A percentile compares a stretch with the other conserved stretches of the same genome.
These are phyloP conservation scores for Chrysosporium keratinophilum DNA, from an alignment of 2,329 filamentous ascomycete species.

Conservation along the genomic window DNA sequence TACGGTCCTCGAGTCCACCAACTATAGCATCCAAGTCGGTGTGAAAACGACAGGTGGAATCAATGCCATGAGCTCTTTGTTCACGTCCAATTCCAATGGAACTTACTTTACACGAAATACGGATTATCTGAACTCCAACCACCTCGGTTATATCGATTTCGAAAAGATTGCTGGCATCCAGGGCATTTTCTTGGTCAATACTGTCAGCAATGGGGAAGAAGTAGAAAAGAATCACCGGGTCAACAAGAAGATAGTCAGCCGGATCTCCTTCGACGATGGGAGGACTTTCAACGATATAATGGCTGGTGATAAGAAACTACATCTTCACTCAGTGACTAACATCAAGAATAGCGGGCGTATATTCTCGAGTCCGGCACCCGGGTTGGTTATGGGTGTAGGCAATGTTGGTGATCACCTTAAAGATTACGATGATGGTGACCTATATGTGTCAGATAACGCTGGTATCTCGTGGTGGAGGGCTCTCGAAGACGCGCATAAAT, in stretches of 20 bases:
- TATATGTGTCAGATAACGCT: conserved; percentile 85
- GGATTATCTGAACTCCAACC: conserved; percentile 81
- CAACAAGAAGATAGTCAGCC: conserved; percentile 60
- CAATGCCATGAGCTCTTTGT: conserved; percentile 68
- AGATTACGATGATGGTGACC: conserved; percentile 60
- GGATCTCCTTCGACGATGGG: conserved; percentile 93
- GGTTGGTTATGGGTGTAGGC: conserved; percentile 85
- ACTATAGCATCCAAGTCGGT: conserved; percentile 95
- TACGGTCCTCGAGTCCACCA: conserved; percentile 88
- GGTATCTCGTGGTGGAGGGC: conserved; percentile 70
- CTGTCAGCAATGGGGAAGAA: conserved; percentile 74
- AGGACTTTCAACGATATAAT: conserved; percentile 69
- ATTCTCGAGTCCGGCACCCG: conserved; percentile 88
- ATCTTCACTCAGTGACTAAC: conserved; percentile 87
- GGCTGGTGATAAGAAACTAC: conserved; percentile 56
- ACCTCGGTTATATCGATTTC: conserved; percentile 72
- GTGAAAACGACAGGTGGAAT: conserved; percentile 56
- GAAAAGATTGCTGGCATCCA: conserved; percentile 88
- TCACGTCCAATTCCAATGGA: conserved; percentile 94
- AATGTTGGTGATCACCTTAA: conserved; percentile 71
- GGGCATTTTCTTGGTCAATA: conserved; percentile 82
- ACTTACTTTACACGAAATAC: conserved; percentile 90
- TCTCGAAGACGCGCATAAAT: conserved; percentile 76
- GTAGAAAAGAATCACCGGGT: conserved; percentile 47
- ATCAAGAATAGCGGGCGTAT: conserved; percentile 71